Evolutionary conservation across 495 filamentous ascomycete species (phyloP), one percentile per base, ranked within the genome.

Genomic region (Penicillium angulare): DNA sequence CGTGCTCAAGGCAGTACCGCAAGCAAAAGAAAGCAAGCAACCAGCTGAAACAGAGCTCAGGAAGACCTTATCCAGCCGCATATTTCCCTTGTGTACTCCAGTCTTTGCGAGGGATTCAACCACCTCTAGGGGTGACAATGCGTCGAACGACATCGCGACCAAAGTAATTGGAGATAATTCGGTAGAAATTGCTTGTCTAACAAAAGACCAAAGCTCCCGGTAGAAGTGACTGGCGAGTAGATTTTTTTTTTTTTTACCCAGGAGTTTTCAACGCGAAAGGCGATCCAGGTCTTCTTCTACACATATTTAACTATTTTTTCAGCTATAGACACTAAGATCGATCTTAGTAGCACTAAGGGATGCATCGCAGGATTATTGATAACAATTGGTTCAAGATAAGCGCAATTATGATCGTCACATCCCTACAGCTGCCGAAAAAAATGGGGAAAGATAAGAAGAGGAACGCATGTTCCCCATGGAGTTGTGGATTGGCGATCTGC

Each of bases 1-100:
- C 21, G 76, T 78, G 40, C 69, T 75, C n/a, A 85, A 65, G 1
- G 66, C 53, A 2, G 76, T 74, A 6, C 77, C 80, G 32, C 73
- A 79, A 6, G 74, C 79, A 47, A 82, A 80, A 18, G 72, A 69
- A n/a, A 81, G 67, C 20, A 82, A 51, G 35, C 73, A 73, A 1
- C 80, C 79, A 2, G 76, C 74, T 34, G 78, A 77, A 21, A 79
- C 70, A 20, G 76, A 66, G 44, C 78, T 81, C n/a, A 77, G 43
- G 47, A 81, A 83, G 17, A 80, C 66, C 48, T 80, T 82, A 56
- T 78, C 73, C 4, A 73, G 66, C 26, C 75, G 63, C 74, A 77
- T 80, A 40, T 75, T 69, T 12, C 77, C 78, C 54, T 81, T 82
- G 35, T 65, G 64, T 39, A 60, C 68, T 0, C 79, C 81, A 10